Conservation (phyloP, 2,329 filamentous ascomycete genomes). For the Trichoderma asperellum region DNA sequence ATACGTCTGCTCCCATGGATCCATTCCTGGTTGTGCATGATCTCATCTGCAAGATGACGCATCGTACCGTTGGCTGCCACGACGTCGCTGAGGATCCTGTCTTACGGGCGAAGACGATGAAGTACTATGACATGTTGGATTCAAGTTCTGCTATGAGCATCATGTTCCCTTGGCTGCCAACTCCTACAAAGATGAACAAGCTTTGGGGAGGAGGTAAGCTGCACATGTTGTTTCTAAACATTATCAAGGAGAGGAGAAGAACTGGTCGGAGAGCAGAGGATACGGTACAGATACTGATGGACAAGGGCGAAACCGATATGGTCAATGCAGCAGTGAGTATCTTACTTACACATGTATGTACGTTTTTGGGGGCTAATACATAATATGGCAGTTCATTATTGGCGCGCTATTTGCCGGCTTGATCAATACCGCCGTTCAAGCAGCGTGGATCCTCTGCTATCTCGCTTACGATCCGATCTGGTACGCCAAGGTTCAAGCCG, state of each 20-base stretch:
- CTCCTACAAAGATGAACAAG: constrained; percentile 48
- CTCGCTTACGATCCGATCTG: constrained; percentile 52
- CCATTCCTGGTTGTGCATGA: constrained; percentile 59
- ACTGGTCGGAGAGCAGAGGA: constrained; percentile 51
- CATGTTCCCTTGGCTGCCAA: constrained; percentile 58
- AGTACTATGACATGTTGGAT: constrained; percentile 54
- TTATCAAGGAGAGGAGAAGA: constrained; percentile 51
- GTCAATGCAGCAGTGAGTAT: constrained; percentile 48
- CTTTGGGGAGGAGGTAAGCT: constrained; percentile 51
- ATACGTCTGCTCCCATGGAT: constrained; percentile 40
- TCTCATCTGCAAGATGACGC: constrained; percentile 60
- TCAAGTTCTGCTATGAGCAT: constrained; percentile 48
- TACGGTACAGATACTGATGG: constrained; percentile 57
- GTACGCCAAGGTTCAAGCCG: constrained; percentile 49
- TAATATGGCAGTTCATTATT: constrained; percentile 51
- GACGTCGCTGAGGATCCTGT: constrained; percentile 55
- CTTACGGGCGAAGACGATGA: constrained; percentile 48
- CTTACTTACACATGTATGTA: not conserved
- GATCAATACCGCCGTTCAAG: constrained; percentile 60
- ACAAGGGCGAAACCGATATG: constrained; percentile 51
- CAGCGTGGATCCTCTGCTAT: constrained; percentile 56
- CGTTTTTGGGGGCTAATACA: not conserved
- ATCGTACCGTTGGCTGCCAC: constrained; percentile 56
- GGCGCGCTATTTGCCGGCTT: constrained; percentile 59
- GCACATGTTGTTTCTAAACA: constrained; percentile 52